Evolutionary conservation across 306 rosid genomes (phyloP).

Genomic region (Cicer judaicum): DNA sequence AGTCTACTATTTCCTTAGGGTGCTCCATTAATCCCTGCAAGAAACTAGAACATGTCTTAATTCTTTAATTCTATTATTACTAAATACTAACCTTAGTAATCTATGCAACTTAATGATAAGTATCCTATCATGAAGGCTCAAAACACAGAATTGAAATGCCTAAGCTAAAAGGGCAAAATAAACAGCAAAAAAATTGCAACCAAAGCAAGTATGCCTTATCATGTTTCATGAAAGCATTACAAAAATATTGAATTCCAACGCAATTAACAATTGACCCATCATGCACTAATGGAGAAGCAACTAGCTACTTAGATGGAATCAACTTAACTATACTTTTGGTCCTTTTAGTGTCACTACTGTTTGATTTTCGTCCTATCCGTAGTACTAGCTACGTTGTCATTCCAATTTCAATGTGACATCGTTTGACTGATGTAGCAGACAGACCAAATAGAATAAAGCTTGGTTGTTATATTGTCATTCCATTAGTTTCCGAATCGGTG

Average conservation of each 20-base stretch:
- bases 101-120: neutral
- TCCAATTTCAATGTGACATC: neutral
- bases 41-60: conserved; percentile 41
- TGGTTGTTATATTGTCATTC: neutral
- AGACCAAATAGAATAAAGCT: neutral
- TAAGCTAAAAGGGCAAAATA: neutral
- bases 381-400: neutral
- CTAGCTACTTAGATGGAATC: neutral
- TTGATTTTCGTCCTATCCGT: neutral
- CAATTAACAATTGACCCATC: neutral
- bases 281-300: neutral
- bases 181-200: conserved; percentile 10
- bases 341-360: neutral
- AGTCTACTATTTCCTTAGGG: conserved; percentile 72
- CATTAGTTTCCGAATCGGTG: neutral
- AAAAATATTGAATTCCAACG: conserved; percentile 3
- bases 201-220: conserved; percentile 29
- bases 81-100: neutral
- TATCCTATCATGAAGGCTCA: neutral
- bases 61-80: conserved; percentile 45
- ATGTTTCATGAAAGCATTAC: conserved; percentile 15
- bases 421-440: neutral
- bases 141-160: neutral
- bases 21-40: conserved; percentile 87
- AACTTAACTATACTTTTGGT: neutral